Evolutionary conservation across 768 basidiomycete species (phyloP).

Genomic region (Leucocoprinus birnbaumii): DNA sequence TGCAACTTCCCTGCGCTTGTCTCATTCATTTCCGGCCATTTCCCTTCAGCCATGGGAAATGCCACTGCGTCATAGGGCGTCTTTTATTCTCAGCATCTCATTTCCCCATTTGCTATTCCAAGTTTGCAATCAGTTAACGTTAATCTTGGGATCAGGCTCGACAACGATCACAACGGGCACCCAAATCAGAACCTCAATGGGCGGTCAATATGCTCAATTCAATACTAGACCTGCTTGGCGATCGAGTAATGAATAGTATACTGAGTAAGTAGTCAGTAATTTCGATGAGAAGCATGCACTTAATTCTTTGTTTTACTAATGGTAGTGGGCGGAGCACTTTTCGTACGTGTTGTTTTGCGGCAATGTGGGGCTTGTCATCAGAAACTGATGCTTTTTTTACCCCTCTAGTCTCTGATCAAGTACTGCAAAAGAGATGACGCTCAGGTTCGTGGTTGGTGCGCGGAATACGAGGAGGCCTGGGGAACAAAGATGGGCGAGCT

Average conservation of each 20-base stretch:
- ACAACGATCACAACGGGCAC: conserved; percentile 33
- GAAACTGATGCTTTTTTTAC: conserved; percentile 12
- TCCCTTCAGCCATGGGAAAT: not conserved
- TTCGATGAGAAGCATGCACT: conserved; percentile 6
- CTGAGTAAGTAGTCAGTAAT: conserved; percentile 30
- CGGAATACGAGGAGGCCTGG: conserved; percentile 64
- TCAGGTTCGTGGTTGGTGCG: conserved; percentile 53
- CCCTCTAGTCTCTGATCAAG: conserved; percentile 57
- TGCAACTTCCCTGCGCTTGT: not conserved
- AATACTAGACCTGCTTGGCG: conserved; percentile 45
- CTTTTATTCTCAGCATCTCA: not conserved
- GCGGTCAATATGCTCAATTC: conserved; percentile 38
- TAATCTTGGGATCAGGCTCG: conserved; percentile 30
- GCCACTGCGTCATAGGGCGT: conserved; percentile 5
- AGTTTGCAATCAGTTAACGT: conserved; percentile 3
- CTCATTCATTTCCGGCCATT: conserved; percentile 4
- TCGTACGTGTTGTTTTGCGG: conserved; percentile 43
- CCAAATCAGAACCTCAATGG: conserved; percentile 39
- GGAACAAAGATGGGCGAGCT: conserved; percentile 57
- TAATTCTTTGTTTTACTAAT: conserved; percentile 15
- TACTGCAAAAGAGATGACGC: conserved; percentile 57
- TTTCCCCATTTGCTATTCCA: conserved; percentile 1
- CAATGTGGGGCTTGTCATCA: conserved; percentile 4
- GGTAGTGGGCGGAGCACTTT: conserved; percentile 59
- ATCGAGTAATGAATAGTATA: conserved; percentile 47